Percentiles rank a stretch among this genome's conserved stretches.
phyloP scores from a whole-genome alignment of 2,329 filamentous ascomycete species.

The Camillea tinctor region DNA sequence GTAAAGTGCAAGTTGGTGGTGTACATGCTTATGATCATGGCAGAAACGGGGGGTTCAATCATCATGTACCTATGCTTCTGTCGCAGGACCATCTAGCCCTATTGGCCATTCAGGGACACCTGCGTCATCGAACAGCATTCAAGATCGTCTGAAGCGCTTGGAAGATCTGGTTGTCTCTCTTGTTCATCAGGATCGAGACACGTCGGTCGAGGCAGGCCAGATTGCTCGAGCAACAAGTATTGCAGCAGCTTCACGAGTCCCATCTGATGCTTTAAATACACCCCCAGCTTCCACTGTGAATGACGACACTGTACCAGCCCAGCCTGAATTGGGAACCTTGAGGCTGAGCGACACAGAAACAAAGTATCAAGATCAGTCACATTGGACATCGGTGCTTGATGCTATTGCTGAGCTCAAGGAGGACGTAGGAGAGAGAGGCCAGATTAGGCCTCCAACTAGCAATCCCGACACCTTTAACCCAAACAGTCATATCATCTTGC shows the following conservation, averaged over 20 bases:
- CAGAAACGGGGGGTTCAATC: conserved; percentile 17
- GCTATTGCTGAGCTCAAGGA: conserved; percentile 20
- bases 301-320: conserved; percentile 2
- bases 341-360: conserved; percentile 17
- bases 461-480: background rate
- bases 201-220: background rate
- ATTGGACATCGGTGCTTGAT: conserved; percentile 21
- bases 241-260: background rate
- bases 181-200: conserved; percentile 11
- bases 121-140: conserved; percentile 4
- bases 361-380: conserved; percentile 20
- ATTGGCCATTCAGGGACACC: background rate
- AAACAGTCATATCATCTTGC: conserved; percentile 19
- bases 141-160: conserved; percentile 17
- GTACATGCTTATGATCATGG: background rate
- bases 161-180: conserved; percentile 19
- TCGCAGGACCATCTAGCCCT: background rate
- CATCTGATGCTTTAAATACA: background rate
- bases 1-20: background rate
- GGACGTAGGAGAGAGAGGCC: conserved; percentile 8
- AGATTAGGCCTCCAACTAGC: background rate
- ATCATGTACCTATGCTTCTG: conserved; percentile 14
- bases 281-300: background rate
- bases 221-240: background rate
- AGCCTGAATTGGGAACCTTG: conserved; percentile 16